Percentiles rank a stretch among this genome's conserved stretches.
Evolutionary conservation across 2,329 filamentous ascomycete genomes (phyloP).

Genomic region (Botrytis hyacinthi): DNA sequence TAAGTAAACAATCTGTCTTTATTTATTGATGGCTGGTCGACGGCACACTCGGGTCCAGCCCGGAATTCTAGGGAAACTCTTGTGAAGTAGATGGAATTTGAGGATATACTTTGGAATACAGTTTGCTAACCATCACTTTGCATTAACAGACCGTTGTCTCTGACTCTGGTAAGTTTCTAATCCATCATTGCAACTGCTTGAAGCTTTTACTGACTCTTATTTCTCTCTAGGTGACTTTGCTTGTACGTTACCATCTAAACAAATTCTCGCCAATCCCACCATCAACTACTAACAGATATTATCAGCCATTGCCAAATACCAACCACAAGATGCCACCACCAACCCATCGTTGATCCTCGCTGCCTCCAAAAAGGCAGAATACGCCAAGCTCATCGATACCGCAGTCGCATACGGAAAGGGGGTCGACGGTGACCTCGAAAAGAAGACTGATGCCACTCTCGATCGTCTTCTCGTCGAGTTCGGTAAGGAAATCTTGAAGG

Average conservation of each 20-base stretch:
- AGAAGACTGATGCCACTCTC: slow-evolving; percentile 84
- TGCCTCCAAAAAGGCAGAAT: slow-evolving; percentile 96
- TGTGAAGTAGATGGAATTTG: background rate
- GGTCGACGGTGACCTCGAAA: slow-evolving; percentile 65
- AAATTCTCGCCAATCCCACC: background rate
- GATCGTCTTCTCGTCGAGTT: slow-evolving; percentile 97
- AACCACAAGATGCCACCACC: slow-evolving; percentile 99
- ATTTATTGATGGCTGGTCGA: slow-evolving; percentile 8
- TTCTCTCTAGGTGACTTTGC: slow-evolving; percentile 66
- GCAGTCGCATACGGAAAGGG: slow-evolving; percentile 85
- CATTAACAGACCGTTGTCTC: slow-evolving; percentile 80
- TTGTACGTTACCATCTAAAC: slow-evolving; percentile 53
- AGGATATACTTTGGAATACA: slow-evolving; percentile 3
- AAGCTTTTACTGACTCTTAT: slow-evolving; percentile 28
- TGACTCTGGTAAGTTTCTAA: slow-evolving; percentile 74
- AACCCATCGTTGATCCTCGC: slow-evolving; percentile 99
- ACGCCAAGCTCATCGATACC: slow-evolving; percentile 84
- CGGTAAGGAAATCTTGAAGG: slow-evolving; percentile 93
- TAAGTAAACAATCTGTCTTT: slow-evolving; percentile 53
- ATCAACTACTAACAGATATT: slow-evolving; percentile 24
- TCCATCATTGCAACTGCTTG: slow-evolving; percentile 14
- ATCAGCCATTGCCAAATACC: slow-evolving; percentile 95
- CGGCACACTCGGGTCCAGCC: background rate
- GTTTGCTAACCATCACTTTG: slow-evolving; percentile 19
- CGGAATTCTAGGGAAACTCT: background rate